Base-by-base conservation (phyloP, 2,329 filamentous ascomycete genomes). In the Lachnellula occidentalis region DNA sequence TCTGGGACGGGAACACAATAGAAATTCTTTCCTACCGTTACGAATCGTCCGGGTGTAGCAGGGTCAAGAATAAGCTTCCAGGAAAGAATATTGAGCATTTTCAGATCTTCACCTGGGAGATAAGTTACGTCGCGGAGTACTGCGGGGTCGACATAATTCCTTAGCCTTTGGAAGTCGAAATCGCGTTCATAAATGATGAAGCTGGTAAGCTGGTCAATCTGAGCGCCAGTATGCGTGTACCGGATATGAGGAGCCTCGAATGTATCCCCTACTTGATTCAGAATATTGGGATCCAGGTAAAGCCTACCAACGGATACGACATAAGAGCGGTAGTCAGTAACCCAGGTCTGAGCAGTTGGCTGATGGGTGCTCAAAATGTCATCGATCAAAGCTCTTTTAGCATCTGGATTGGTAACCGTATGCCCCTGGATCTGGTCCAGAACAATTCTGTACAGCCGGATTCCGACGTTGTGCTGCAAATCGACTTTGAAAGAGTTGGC, bases 401-500 rank as follows among this genome's bases (percentile, higher is more conserved):
- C n/a, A 12, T n/a, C 2, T 4, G 2, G 34, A n/a, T 37, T 37
- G 12, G 12, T 37, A 12, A 37, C n/a, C 9, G n/a, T n/a, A 5
- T 12, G 9, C 6, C 17, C n/a, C 11, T 51, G 34, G 14, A 43
- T 12, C 11, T 34, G 4, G 12, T n/a, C 49, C 12, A 51, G 15
- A 11, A 22, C 15, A 15, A 45, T 51, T 4, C 22, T 34, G 15
- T 51, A 51, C 12, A 3, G 21, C 5, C 22, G 21, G 27, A 55
- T 22, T 19, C 53, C 22, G 9, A 34, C 8, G 12, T 5, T 12
- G 0, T 3, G n/a, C 4, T n/a, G 11, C 14, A 58, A 37, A 4
- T 34, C 24, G 4, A 53, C 41, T 21, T 45, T 39, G 45, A 55
- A 58, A 19, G 50, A 53, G 45, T 58, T 58, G 83, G 58, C 75